Conservation (phyloP, 257 asterid species). For the Petrea volubilis region DNA sequence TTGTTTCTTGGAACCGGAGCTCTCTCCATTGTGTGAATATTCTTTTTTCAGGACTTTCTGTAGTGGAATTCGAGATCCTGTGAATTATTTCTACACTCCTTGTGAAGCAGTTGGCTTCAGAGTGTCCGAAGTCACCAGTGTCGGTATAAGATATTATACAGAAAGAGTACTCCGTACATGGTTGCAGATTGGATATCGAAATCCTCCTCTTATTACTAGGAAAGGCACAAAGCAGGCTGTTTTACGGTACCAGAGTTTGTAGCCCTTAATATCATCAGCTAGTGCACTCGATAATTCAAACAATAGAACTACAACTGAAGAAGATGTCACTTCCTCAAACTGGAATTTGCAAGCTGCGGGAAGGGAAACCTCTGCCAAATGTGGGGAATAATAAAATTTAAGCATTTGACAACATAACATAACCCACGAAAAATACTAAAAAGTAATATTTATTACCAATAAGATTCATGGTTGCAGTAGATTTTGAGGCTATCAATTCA, state of each 20-base stretch:
- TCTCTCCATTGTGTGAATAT: constrained; percentile 49
- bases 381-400: constrained; percentile 13
- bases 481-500: constrained; percentile 45
- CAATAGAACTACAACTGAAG: constrained; percentile 69
- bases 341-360: constrained; percentile 90
- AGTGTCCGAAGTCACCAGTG: constrained; percentile 71
- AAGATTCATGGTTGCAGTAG: constrained; percentile 34
- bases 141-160: constrained; percentile 69
- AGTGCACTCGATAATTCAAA: constrained; percentile 56
- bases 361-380: constrained; percentile 68
- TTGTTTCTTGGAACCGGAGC: constrained; percentile 49
- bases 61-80: constrained; percentile 30
- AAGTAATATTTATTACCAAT: constrained; percentile 38
- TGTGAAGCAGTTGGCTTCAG: constrained; percentile 81
- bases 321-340: constrained; percentile 71
- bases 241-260: constrained; percentile 86
- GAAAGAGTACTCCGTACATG: constrained; percentile 79
- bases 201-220: constrained; percentile 77
- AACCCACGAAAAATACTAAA: constrained; percentile 13
- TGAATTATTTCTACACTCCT: constrained; percentile 64
- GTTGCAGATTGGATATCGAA: constrained; percentile 74
- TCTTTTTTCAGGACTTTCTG: constrained; percentile 41
- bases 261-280: constrained; percentile 61
- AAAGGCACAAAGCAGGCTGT: constrained; percentile 69
- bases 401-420: constrained; percentile 14